Evolutionary conservation across 305 asterid species (phyloP), one percentile per base, ranked within the genome.

Genomic region (Solanum hybrid): DNA sequence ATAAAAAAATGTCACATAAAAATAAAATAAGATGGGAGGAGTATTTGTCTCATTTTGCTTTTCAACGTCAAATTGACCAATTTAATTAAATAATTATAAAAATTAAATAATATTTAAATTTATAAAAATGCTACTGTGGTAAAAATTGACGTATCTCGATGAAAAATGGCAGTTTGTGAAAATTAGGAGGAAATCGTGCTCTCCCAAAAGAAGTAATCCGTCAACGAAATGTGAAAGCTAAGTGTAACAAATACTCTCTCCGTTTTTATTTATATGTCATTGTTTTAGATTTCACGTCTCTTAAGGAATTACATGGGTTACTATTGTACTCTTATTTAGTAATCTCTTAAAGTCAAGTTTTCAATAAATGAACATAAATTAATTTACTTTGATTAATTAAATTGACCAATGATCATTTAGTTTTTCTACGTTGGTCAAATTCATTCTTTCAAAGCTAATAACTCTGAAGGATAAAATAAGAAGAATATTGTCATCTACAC

Each of bases 211-310:
- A 69, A 11, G 34, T 71, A 71, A 71, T 69, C 32, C 17, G 32
- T 69, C 76, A 24, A 24, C 32, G 7, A 10, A 24, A 69, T 71
- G 34, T 26, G 77, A 71, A 71, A 71, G 77, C 77, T 5, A 71
- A 71, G 77, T 26, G 34, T 69, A 66, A 66, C 71, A 20, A 56
- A 56, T 56, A 20, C 71, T 56, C 11, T 0, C 4, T 20, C 26
- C 11, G 0, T 56, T 20, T 0, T 7, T 56, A 56, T 20, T 20
- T 51, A 56, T 56, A 56, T 20, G 71, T 56, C 71, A 1, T 0
- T 56, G 20, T 56, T 56, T 56, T 56, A 56, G 0, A 56, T 20
- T 56, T 56, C 0, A 56, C 1, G 2, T 20, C 0, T 1, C 0
- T 56, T 56, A 56, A 56, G 0, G 0, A 56, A 56, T 3, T 7